Base-by-base conservation (phyloP, 1,139 yeast genomes). In the Scheffersomyces insectosa region DNA sequence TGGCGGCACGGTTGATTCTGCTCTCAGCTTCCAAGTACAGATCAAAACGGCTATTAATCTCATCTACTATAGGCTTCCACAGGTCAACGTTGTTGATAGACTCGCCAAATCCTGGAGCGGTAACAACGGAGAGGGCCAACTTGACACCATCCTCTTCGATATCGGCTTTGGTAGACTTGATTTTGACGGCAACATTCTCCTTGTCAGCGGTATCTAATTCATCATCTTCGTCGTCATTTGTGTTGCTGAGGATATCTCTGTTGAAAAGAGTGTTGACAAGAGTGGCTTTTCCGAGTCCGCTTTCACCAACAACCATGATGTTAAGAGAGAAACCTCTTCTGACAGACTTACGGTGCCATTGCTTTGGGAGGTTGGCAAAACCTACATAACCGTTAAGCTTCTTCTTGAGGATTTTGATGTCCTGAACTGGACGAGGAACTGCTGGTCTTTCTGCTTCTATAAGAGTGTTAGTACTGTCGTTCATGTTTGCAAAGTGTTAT, bases 351-450 rank as follows among this genome's bases (percentile, higher is more conserved):
- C 97, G 83, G 70, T 93, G 98, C 97, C 98, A 93, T 74, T 95
- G 99, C 65, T 91, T 93, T 46, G 99, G 99, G 60, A 95, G 78
- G 68, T 91, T 95, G 55, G 98, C 97, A 69, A 95, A 93, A 3
- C 99, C 99, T 46, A 95, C 99, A 64, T 86, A 91, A 5, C 96
- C 95, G 54, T 84, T 87, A 56, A 91, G 80, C 60, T 88, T 88
- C 55, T 95, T 84, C 57, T 86, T 85, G 57, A 89, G 82, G 47
- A 89, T 75, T 59, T 77, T 79, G 42, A 77, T 67, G 37, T 77
- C 82, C 44, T 61, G 70, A 31, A 12, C 23, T 14, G 34, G 34
- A n/a, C 15, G 15, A 6, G 34, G 20, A 14, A 31, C 34, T 5
- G 34, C 20, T 31, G 23, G 15, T 14, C 23, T 31, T 31, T 31